Conservation (phyloP, 1,284 basidiomycete genomes). For the Marasmius sp. region DNA sequence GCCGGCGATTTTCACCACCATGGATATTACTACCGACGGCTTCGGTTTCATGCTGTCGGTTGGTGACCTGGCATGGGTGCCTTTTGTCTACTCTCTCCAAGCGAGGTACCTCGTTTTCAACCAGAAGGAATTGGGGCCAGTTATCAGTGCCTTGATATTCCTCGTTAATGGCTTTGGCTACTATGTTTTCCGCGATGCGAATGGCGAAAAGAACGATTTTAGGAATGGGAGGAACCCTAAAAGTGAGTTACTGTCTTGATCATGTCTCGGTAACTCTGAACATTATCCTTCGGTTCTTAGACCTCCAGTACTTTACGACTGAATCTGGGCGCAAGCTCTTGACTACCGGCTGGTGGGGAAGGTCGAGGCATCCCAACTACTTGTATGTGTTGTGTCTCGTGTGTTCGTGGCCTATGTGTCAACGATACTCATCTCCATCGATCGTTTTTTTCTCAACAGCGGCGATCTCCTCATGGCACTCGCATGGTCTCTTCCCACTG, state of each 20-base stretch:
- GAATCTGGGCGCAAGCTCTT: slow-evolving; percentile 88
- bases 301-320: slow-evolving; percentile 84
- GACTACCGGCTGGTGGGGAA: slow-evolving; percentile 97
- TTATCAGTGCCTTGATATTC: slow-evolving; percentile 63
- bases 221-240: slow-evolving; percentile 93
- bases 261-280: slow-evolving; percentile 1
- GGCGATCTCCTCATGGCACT: slow-evolving; percentile 90
- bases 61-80: slow-evolving; percentile 94
- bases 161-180: slow-evolving; percentile 78
- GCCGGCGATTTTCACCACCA: slow-evolving; percentile 89
- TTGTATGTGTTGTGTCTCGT: slow-evolving; percentile 48
- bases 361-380: slow-evolving; percentile 92
- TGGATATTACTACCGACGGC: slow-evolving; percentile 98
- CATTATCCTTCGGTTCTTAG: slow-evolving; percentile 31
- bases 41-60: slow-evolving; percentile 99
- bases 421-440: background rate
- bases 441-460: slow-evolving; percentile 32
- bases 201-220: slow-evolving; percentile 96
- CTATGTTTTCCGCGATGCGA: slow-evolving; percentile 89
- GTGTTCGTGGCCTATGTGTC: background rate
- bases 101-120: slow-evolving; percentile 92
- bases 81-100: slow-evolving; percentile 93
- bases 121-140: slow-evolving; percentile 76
- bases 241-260: slow-evolving; percentile 44
- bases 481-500: slow-evolving; percentile 93